These are phyloP conservation scores for Russula olivacea DNA, from an alignment of 768 basidiomycete genomes.

Conservation along the genomic window DNA sequence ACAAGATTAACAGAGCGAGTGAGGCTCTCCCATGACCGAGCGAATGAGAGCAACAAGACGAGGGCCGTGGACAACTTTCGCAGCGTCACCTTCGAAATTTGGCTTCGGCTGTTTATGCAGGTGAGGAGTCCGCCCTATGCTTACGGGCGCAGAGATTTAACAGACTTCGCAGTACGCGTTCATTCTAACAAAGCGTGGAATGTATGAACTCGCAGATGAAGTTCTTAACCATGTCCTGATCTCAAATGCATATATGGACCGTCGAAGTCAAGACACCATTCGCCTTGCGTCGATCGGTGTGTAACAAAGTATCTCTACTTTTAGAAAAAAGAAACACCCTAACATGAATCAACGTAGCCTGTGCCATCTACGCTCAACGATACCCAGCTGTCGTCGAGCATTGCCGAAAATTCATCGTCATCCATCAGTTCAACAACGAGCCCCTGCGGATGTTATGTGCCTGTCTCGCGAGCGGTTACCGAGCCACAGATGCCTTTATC, in stretches of 20 bases:
- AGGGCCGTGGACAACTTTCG: constrained; percentile 65
- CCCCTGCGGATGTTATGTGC: constrained; percentile 73
- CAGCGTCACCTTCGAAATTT: constrained; percentile 75
- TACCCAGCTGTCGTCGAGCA: constrained; percentile 63
- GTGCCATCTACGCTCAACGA: constrained; percentile 55
- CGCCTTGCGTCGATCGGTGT: constrained; percentile 72
- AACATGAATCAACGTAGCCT: constrained; percentile 45
- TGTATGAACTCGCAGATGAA: constrained; percentile 65
- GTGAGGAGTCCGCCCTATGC: constrained; percentile 35
- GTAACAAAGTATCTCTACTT: constrained; percentile 25
- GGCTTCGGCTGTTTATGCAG: constrained; percentile 82
- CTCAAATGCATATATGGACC: constrained; percentile 67
- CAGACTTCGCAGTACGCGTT: constrained; percentile 60
- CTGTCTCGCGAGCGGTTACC: constrained; percentile 63
- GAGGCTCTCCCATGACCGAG: constrained; percentile 44
- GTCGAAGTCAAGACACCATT: constrained; percentile 60
- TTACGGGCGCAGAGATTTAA: neutral
- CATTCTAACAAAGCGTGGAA: constrained; percentile 53
- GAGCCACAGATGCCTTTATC: constrained; percentile 67
- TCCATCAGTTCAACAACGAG: constrained; percentile 83
- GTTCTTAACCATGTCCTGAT: constrained; percentile 66
- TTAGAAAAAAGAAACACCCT: neutral
- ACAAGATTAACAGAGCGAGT: constrained; percentile 47
- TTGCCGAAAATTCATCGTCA: constrained; percentile 65
- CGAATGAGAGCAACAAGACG: constrained; percentile 36